Evolutionary conservation across 1,139 yeast species (phyloP), one percentile per base, ranked within the genome.

Genomic region (Nakaseomyces bracarensis): DNA sequence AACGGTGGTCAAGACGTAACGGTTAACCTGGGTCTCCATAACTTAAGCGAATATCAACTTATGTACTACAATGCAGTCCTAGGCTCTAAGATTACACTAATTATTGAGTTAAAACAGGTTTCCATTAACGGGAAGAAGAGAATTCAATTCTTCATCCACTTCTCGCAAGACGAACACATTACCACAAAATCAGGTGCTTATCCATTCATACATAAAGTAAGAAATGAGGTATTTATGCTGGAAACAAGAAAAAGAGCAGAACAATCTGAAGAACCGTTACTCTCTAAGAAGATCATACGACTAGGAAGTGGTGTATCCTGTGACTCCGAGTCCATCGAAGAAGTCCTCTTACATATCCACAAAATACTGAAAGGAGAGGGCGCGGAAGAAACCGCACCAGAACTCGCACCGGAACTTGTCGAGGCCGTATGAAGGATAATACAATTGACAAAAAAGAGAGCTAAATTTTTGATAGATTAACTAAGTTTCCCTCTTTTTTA

Each of bases 301-400:
- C 41, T 60, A 13, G 52, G 54, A 4, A 54, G 55, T 27, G 63
- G 63, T 39, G 52, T 60, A 8, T 50, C 62, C 2, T 58, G 64
- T 42, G 57, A 54, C 36, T 47, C 61, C 3, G 36, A 42, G 13
- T 57, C 56, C 20, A 50, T 60, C 20, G 60, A 51, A 23, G 46
- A 50, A 4, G 47, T 60, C 11, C 43, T 60, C 11, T 39, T 47
- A 10, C 59, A 55, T 18, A 54, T 60, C 14, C 55, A 58, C 48
- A 45, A 46, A 18, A 55, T 58, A 13, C 29, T 36, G 11, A 30
- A 30, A 13, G 27, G 27, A 21, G 27, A 21, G 8, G 23, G n/a
- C 15, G 7, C 14, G 4, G 22, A 31, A 4, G 15, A 13, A 14
- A n/a, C 14, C 2, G 10, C n/a, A n/a, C n/a, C n/a, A n/a, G n/a